These are phyloP conservation scores for Alternaria sp. DNA, from an alignment of 2,329 filamentous ascomycete genomes.

Conservation along the genomic window DNA sequence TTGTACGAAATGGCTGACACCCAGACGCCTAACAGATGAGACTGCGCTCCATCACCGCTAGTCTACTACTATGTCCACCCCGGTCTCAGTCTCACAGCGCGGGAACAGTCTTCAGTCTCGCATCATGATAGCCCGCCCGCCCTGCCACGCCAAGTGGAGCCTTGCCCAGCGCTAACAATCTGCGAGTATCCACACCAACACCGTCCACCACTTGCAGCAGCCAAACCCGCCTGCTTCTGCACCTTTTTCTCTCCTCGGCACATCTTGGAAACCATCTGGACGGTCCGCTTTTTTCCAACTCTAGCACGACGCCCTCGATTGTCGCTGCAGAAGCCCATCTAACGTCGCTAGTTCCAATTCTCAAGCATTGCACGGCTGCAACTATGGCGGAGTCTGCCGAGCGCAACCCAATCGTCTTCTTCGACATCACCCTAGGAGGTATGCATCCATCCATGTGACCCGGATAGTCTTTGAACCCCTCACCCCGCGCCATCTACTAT, in stretches of 20 bases:
- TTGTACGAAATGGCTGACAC: constrained; percentile 1
- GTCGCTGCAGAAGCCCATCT: constrained; percentile 17
- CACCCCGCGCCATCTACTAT: constrained; percentile 25
- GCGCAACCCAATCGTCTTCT: constrained; percentile 69
- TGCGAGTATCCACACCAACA: constrained; percentile 7
- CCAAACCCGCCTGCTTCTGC: constrained; percentile 18
- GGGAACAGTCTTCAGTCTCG: not conserved
- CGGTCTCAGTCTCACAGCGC: not conserved
- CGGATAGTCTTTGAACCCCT: constrained; percentile 14
- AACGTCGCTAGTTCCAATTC: constrained; percentile 12
- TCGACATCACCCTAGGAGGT: constrained; percentile 83
- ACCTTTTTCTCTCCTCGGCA: constrained; percentile 8
- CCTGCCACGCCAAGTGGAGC: constrained; percentile 17
- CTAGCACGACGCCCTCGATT: constrained; percentile 10
- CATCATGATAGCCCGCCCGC: not conserved
- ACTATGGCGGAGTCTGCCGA: constrained; percentile 47
- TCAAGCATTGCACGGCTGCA: constrained; percentile 41
- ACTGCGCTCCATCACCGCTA: not conserved
- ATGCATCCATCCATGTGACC: constrained; percentile 40
- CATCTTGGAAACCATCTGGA: constrained; percentile 1
- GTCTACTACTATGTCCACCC: not conserved
- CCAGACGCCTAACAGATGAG: constrained; percentile 8
- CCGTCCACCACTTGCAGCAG: constrained; percentile 22
- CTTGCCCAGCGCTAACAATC: constrained; percentile 30
- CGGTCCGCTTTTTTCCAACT: not conserved